These are phyloP conservation scores for Suillus brevipes DNA, from an alignment of 768 basidiomycete species.

Conservation along the genomic window DNA sequence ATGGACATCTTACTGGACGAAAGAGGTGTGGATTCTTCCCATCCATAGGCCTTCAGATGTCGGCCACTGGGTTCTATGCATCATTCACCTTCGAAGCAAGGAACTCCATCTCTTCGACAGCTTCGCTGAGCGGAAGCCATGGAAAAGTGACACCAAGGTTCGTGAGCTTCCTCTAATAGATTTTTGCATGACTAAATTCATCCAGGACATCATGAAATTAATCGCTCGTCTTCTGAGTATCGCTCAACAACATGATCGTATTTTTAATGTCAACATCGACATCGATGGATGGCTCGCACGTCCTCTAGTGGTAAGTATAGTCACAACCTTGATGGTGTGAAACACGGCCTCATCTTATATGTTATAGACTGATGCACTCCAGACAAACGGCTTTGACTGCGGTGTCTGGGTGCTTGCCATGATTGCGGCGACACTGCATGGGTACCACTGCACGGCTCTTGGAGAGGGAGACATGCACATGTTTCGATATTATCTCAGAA, in stretches of 20 bases:
- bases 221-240: not conserved
- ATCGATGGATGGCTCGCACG: not conserved
- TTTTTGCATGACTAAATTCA: not conserved
- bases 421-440: conserved; percentile 1
- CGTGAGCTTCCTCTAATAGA: not conserved
- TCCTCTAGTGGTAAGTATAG: not conserved
- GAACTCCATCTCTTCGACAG: conserved; percentile 36
- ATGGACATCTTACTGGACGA: conserved; percentile 27
- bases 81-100: conserved; percentile 10
- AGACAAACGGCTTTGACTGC: conserved; percentile 22
- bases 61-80: conserved; percentile 35
- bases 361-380: not conserved
- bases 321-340: not conserved
- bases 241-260: not conserved
- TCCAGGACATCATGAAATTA: not conserved
- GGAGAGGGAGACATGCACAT: conserved; percentile 3
- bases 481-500: conserved; percentile 1
- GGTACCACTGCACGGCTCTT: conserved; percentile 3
- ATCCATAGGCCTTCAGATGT: conserved; percentile 27
- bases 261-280: not conserved
- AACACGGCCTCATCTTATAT: not conserved
- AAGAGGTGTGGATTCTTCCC: conserved; percentile 36
- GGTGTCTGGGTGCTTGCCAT: conserved; percentile 24
- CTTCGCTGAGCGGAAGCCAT: conserved; percentile 13
- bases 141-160: conserved; percentile 8